Base-by-base conservation (phyloP, 495 filamentous ascomycete genomes). In the Immersiella caudata region DNA sequence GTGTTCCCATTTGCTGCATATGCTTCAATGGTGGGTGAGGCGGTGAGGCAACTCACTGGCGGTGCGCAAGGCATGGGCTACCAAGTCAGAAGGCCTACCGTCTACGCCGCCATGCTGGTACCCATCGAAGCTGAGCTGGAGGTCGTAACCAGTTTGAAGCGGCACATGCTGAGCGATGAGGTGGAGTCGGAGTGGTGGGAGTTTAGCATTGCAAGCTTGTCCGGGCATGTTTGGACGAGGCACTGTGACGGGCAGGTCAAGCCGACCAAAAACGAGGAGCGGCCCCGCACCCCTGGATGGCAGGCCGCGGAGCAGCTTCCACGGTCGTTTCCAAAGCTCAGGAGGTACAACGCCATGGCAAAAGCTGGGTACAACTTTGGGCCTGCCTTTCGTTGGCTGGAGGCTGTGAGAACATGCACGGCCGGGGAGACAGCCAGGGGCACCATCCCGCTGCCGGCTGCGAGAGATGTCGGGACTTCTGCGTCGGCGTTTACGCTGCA, bases 181-280 rank as follows among this genome's bases (percentile, higher is more conserved):
- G 65, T 76, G 0, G 76, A 83, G 35, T 76, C 71, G 12, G 60
- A 78, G 7, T 86, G 80, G 81, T 84, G 74, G 67, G 78, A 82
- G 18, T 87, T 87, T 65, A 65, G 63, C 0, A 76, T 87, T 22
- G 36, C 72, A 2, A 33, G 29, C 29, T 33, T 33, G 29, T 3
- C 29, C 51, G 80, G 77, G 0, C 54, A 61, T 6, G 54, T 56
- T 3, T 84, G 81, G 81, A 78, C 61, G 0, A 80, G 80, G 55
- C 81, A 84, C 60, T 83, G 81, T 57, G 29, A 33, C 4, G 29
- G 29, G 29, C 3, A 8, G 29, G 29, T 33, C 29, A 33, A 33
- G n/a, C n/a, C n/a, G 29, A 33, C 29, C 29, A 4, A 3, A 8
- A 33, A 33, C 29, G 8, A 33, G 29, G 29, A 3, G 29, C 3